phyloP scores from a whole-genome alignment of 2,329 filamentous ascomycete genomes.

The Colletotrichum scovillei region DNA sequence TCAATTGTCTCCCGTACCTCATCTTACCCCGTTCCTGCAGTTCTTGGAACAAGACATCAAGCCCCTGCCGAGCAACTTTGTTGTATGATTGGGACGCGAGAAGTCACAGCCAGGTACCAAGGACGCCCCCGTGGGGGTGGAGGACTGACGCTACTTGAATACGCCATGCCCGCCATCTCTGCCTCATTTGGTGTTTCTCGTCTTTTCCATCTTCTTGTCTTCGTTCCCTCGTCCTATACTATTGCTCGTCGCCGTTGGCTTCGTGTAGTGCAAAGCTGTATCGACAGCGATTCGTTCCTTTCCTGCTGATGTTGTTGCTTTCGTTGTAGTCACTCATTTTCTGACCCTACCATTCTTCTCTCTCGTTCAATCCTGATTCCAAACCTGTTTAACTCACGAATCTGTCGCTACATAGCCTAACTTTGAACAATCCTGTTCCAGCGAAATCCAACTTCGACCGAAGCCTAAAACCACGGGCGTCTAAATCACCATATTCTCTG shows the following conservation, averaged over 20 bases:
- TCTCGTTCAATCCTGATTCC: conserved; percentile 6
- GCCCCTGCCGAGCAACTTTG: background rate
- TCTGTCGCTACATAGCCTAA: background rate
- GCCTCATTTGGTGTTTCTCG: background rate
- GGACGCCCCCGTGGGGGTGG: conserved; percentile 27
- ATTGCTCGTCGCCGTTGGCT: conserved; percentile 22
- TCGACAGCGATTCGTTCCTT: conserved; percentile 37
- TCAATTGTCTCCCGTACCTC: background rate
- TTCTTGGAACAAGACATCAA: conserved; percentile 34
- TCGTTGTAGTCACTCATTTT: conserved; percentile 39
- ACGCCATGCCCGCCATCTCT: background rate
- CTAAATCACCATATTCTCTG: background rate
- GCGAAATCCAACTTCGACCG: background rate
- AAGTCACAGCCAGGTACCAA: conserved; percentile 35
- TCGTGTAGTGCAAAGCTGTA: conserved; percentile 22
- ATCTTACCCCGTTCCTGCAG: conserved; percentile 36
- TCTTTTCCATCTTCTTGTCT: conserved; percentile 14
- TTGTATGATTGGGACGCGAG: conserved; percentile 20
- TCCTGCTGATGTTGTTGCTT: conserved; percentile 33
- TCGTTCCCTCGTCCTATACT: conserved; percentile 18
- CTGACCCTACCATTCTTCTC: conserved; percentile 28
- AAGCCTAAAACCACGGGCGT: background rate
- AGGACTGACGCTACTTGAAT: conserved; percentile 6
- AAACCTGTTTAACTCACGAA: conserved; percentile 29
- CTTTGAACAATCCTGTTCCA: background rate